Conservation (phyloP, 148 eudicot species). For the Cornus kousa region DNA sequence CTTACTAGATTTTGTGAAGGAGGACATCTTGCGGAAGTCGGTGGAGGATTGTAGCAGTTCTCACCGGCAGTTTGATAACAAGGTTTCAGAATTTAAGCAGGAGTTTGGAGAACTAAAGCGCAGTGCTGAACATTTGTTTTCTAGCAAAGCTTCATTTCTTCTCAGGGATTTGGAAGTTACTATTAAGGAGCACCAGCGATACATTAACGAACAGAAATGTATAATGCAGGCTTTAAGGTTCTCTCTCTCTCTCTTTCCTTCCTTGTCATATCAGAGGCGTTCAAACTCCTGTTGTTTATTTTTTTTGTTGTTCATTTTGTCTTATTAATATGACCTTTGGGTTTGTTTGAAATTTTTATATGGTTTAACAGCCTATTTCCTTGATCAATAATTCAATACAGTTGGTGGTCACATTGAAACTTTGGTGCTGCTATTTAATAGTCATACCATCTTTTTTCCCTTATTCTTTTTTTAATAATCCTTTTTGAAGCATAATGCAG, state of each 20-base stretch:
- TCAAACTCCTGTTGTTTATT: not conserved
- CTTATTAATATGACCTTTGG: not conserved
- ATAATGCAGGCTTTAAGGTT: constrained; percentile 96
- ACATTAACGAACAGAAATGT: constrained; percentile 68
- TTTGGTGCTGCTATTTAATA: too few species aligned
- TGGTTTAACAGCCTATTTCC: not conserved
- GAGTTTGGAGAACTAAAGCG: constrained; percentile 81
- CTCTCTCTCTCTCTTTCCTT: constrained; percentile 18
- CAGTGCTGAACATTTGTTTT: constrained; percentile 73
- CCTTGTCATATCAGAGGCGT: not conserved
- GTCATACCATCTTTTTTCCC: too few species aligned
- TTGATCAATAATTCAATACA: too few species aligned
- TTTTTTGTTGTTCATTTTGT: not conserved
- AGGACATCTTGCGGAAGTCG: constrained; percentile 69
- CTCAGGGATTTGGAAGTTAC: constrained; percentile 64
- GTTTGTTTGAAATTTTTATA: not conserved
- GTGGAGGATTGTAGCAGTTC: constrained; percentile 70
- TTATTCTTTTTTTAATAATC: too few species aligned
- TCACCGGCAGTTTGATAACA: constrained; percentile 83
- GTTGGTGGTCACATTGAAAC: not conserved
- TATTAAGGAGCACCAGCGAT: constrained; percentile 58
- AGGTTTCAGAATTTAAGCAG: constrained; percentile 85
- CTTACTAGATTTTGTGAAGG: constrained; percentile 89
- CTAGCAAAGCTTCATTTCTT: constrained; percentile 63
- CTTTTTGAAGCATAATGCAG: too few species aligned